These are phyloP conservation scores for Acacia crassicarpa DNA, from an alignment of 306 rosid genomes.

Conservation along the genomic window DNA sequence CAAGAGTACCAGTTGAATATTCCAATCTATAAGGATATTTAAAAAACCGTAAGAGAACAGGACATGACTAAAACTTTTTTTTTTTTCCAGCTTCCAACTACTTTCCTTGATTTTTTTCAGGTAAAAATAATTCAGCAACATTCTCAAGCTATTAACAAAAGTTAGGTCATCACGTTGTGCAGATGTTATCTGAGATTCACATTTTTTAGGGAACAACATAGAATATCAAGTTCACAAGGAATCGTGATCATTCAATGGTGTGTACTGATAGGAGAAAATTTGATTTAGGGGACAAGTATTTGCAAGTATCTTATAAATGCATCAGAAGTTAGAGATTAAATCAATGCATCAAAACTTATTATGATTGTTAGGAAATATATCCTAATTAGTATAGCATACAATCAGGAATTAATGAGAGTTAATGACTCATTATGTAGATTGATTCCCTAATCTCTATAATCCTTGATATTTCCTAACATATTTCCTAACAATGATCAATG, in stretches of 20 bases:
- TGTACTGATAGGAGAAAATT: neutral
- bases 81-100: neutral
- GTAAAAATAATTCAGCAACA: neutral
- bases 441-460: too few species aligned
- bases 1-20: neutral
- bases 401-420: too few species aligned
- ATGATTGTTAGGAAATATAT: too few species aligned
- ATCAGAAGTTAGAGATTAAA: slow-evolving; percentile 14
- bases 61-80: slow-evolving; percentile 4
- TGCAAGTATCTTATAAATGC: neutral
- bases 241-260: neutral
- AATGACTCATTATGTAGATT: too few species aligned
- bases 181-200: slow-evolving; percentile 12
- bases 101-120: neutral
- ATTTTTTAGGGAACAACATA: slow-evolving; percentile 17
- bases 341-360: slow-evolving; percentile 1
- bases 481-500: too few species aligned
- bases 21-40: neutral
- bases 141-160: slow-evolving; percentile 19
- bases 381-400: too few species aligned
- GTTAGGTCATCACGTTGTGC: slow-evolving; percentile 7
- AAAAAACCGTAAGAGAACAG: neutral
- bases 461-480: too few species aligned
- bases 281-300: neutral
- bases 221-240: neutral